Evolutionary conservation across 2,329 filamentous ascomycete genomes (phyloP), one percentile per base, ranked within the genome.

Genomic region (Sporothrix mexicana): DNA sequence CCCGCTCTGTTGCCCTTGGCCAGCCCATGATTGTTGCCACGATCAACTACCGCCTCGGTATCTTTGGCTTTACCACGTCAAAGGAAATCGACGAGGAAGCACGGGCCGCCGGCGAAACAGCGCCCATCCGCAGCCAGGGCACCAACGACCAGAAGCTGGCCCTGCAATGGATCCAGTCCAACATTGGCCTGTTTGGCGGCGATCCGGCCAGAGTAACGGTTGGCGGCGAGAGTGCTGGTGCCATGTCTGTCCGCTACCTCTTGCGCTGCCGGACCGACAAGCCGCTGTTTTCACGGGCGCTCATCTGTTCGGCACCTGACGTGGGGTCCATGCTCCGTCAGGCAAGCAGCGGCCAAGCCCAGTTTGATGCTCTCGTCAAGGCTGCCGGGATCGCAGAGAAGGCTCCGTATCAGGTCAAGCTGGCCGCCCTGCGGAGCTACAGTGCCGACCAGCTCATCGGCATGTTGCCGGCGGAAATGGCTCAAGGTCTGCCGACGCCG

Each of bases 171-270:
- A 84, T 89, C 0, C 84, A 87, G 69, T 80, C 80, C 12, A 78
- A 90, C 73, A 87, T 90, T 69, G 75, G 78, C 1, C 76, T 80
- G 1, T 90, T 90, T 70, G 87, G 88, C 0, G 87, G 88, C 2
- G 84, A 90, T 69, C 82, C 83, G 0, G 74, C 77, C 0, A 81
- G 84, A 4, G 85, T 90, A 0, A 88, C 86, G 0, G 83, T 89
- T 9, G 84, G 83, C 74, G 88, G 88, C 0, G 85, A 88, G 74
- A 86, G 84, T 8, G 87, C 88, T 0, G 88, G 88, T 1, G 88
- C 80, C 0, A 85, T 85, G 1, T 81, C 80, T 10, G 83, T 87
- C 5, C 53, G 47, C 61, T 85, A 86, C 69, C 78, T 87, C 5
- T 81, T 84, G 23, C 77, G 84, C 53, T 47, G 41, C 77, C 10